Base-by-base conservation (phyloP, 805 yeast genomes). In the Wickerhamomyces chaumierensis region DNA sequence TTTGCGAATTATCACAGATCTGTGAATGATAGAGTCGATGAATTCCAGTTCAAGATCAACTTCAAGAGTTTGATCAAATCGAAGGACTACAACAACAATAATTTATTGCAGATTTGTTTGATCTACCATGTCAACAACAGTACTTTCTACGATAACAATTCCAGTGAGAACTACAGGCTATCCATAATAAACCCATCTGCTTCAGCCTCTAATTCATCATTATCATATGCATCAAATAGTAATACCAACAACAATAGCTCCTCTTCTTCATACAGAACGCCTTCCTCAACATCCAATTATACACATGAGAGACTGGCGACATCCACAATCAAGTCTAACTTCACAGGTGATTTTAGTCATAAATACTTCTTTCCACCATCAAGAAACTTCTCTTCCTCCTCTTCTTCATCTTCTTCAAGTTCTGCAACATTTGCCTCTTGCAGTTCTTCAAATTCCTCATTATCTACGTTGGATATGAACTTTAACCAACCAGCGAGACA, bases 1-100 rank as follows among this genome's bases (percentile, higher is more conserved):
- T 56, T 47, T 38, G 49, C 41, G 19, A 37, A 51, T 8, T 51
- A 52, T 36, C 49, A 48, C 28, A 47, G 48, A 41, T 39, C 54
- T 11, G 17, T 55, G 20, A 43, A 46, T 35, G 18, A 41, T 1
- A 36, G 38, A n/a, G 65, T 54, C 39, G 72, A 67, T 45, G 62
- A 60, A 45, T 67, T 77, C 55, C 64, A 66, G 36, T 74, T 77
- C 49, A 63, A 64, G 36, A 64, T 76, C 31, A 69, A 70, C 29
- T 52, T 69, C 41, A 48, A 56, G 18, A 59, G 37, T 23, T 43
- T 56, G 4, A 35, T 53, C 19, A 41, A 51, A 40, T 21, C 25
- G 6, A 21, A 21, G 25, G 16, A 28, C n/a, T 14, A 28, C 31
- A 28, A 28, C 16, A 6, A 28, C 16, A 14, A 13, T 6, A 28